Base-by-base conservation (phyloP, 108 stramenopile species). In the Bacterosira constricta region DNA sequence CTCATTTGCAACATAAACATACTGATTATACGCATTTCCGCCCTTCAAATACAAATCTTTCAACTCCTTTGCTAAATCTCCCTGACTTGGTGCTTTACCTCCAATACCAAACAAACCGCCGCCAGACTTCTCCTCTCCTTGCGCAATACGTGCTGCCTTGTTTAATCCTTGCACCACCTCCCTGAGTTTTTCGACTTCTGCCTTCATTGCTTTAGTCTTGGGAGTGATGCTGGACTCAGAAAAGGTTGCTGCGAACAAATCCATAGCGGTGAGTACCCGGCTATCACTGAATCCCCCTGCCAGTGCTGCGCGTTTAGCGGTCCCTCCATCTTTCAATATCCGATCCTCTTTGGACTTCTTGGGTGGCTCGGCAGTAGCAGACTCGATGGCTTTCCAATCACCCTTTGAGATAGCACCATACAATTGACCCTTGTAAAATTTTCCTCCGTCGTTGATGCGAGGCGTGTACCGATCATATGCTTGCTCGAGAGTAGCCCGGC, bases 141-240 rank as follows among this genome's bases (percentile, higher is more conserved):
- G 47, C 17, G 87, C 91, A 44, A 85, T 63, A 30, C 61, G 73
- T 7, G 88, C 78, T 4, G 82, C 77, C n/a, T 66, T 69, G 34
- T 85, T 68, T 78, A 92, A 87, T 17, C 80, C 82, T 10, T 53
- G 49, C 0, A 92, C 79, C 55, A 85, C 76, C 15, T 76, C 46
- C 39, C 86, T 63, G 29, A 93, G 58, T 31, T 66, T 78, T 4
- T 68, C 85, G 13, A 89, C 86, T 44, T 88, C 73, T 1, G 60
- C 74, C 57, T 90, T 77, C 92, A 93, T 93, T 17, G 72, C 71
- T 63, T 86, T 93, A 0, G 92, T 93, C 64, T 93, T 93, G 26
- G 81, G 58, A 64, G 71, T 78, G 35, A 89, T 89, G 49, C 79
- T 76, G 30, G 82, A 87, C 41, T 90, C 89, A 3, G 92, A 93